phyloP scores from a whole-genome alignment of 1,139 yeast genomes.

The Yamadazyma oceani region DNA sequence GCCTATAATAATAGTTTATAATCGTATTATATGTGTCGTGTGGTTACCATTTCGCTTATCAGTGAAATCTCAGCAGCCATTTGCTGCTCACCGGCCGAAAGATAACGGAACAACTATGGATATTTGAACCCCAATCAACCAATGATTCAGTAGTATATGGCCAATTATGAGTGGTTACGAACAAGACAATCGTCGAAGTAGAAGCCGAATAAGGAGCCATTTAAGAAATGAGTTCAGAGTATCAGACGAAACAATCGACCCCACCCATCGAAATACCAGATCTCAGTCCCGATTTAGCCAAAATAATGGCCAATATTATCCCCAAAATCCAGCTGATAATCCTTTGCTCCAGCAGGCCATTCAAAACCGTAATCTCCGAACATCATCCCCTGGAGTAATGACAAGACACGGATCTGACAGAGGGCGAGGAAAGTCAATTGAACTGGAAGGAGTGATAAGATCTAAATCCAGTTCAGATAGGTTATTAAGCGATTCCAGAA shows the following conservation, averaged over 20 bases:
- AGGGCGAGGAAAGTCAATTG: background rate
- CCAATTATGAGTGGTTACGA: conserved; percentile 3
- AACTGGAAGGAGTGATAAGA: background rate
- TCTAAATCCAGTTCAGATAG: conserved; percentile 1
- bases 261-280: conserved; percentile 2
- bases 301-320: too few relatives aligned
- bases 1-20: too few relatives aligned
- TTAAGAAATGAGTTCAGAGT: conserved; percentile 10
- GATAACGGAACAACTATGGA: too few relatives aligned
- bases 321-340: conserved; percentile 3
- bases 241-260: conserved; percentile 10
- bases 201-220: conserved; percentile 11
- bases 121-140: too few relatives aligned
- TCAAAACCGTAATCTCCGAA: conserved; percentile 9
- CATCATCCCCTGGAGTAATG: conserved; percentile 8
- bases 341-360: conserved; percentile 16
- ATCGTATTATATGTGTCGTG: too few relatives aligned
- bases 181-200: conserved; percentile 8
- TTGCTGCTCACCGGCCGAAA: background rate
- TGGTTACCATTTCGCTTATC: background rate
- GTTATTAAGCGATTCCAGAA: conserved; percentile 1
- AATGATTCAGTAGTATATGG: too few relatives aligned
- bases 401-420: background rate
- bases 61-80: background rate
- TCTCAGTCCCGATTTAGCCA: too few relatives aligned